Base-by-base conservation (phyloP, 2,329 filamentous ascomycete species). In the Paraconiothyrium brasiliense region DNA sequence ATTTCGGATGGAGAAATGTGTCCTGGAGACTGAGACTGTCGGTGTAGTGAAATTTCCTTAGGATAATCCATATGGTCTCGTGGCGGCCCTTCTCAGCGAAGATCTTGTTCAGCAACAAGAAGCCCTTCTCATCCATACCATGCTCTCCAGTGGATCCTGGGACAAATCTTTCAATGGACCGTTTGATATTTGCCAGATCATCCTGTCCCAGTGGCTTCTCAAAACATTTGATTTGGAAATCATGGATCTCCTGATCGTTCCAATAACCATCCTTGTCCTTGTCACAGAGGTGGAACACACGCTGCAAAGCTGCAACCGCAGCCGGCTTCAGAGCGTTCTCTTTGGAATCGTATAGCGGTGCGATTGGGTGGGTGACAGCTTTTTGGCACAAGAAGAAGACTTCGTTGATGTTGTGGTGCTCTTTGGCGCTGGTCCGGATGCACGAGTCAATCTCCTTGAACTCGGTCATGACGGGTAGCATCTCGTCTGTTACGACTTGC, bases 381-480 rank as follows among this genome's bases (percentile, higher is more conserved):
- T 98, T 98, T 79, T 99, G 95, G 78, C 95, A 99, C 14, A 99
- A 88, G 74, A 97, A 98, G 82, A 99, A 98, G 62, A 94, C 93
- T 72, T 85, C 94, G 77, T 97, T 97, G 76, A 97, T 92, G 78
- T 97, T 97, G 71, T 91, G 89, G 75, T 97, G 93, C 72, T 97
- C 92, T 70, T 92, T 89, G 22, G 94, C 93, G 79, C 94, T 98
- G 9, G 94, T 93, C 59, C 95, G 88, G 75, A 99, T 98, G 80
- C 95, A 99, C 0, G 94, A 97, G 77, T 99, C 95, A 66, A 99
- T 97, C 79, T 98, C 95, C 76, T 97, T 94, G 81, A 98, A 99
- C 81, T 99, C 95, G 63, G 92, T 90, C 95, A 99, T 97, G 67
- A 99, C 90, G 0, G 95, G 95, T 35, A 98, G 84, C 93, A 99